Base-by-base conservation (phyloP, 164 flowering plant species). In the Cinnamomum chago region DNA sequence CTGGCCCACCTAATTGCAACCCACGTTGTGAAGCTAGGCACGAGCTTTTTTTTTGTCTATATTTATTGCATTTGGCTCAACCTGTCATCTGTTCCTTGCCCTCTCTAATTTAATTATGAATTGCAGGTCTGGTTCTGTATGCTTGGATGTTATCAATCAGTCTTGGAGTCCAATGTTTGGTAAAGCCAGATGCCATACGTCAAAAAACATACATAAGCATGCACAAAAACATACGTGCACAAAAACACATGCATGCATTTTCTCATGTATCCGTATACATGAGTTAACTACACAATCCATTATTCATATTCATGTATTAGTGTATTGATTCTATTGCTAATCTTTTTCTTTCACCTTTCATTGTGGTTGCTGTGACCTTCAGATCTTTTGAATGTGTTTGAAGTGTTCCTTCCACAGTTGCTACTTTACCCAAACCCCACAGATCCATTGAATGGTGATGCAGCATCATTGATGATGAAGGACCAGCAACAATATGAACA, bases 141-240 rank as follows among this genome's bases (percentile, higher is more conserved):
- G 99, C 89, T 87, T 95, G 90, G 98, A 95, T 81, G 99, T 95
- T 35, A 95, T 95, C 73, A 93, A 93, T 78, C 97, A 95, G 83
- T 84, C 97, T 52, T 93, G 97, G 97, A 95, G 99, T 83, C 98
- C 99, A 70, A 93, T 95, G 98, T 95, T 92, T 82, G 98, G 99
- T 93, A 87, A 85, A 27, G 3, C 25, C 28, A 20, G 23, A 70
- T 40, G 5, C 15, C 35, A 51, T 70, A 23, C 12, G n/a, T 11
- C 47, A 23, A 33, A 17, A 17, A 17, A 55, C n/a, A 14, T 40
- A 55, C n/a, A 15, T 22, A 33, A 40, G 18, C 50, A 5, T 5
- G 13, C 70, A 33, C 58, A 22, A 5, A 68, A 5, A 65, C 58
- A 47, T 67, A 33, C 7, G 11, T 14, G 7, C 47, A 27, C 33